A percentile compares a stretch with the other conserved stretches of the same genome.
These are phyloP conservation scores for Eugenia klotzschiana DNA, from an alignment of 441 rosid genomes.

Conservation along the genomic window DNA sequence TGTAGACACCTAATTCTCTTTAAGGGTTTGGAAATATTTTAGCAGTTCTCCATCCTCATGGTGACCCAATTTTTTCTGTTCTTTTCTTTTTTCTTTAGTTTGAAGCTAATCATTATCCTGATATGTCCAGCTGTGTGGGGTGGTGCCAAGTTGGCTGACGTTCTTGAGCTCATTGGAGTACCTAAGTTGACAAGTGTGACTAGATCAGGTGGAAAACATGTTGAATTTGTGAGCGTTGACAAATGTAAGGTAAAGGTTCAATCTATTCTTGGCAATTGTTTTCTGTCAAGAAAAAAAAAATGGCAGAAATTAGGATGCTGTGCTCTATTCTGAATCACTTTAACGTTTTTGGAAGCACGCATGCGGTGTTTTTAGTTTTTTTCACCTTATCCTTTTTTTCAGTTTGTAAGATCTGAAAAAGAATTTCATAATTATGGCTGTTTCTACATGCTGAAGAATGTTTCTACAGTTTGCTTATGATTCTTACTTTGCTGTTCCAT, in stretches of 20 bases:
- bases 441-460: not conserved
- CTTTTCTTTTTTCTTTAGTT: not conserved
- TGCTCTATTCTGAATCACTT: not conserved
- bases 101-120: not conserved
- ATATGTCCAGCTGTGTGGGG: slow-evolving; percentile 63
- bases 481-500: not conserved
- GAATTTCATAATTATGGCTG: not conserved
- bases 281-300: not conserved
- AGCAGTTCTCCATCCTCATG: not conserved
- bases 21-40: not conserved
- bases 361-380: not conserved
- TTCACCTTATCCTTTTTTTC: not conserved
- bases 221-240: slow-evolving; percentile 91
- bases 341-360: not conserved
- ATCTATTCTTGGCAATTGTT: not conserved
- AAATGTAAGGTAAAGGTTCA: slow-evolving; percentile 58
- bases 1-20: not conserved
- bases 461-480: not conserved
- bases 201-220: slow-evolving; percentile 62
- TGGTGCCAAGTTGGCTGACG: slow-evolving; percentile 76
- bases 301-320: not conserved
- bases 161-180: slow-evolving; percentile 77
- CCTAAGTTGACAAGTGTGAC: slow-evolving; percentile 43
- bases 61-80: not conserved
- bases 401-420: not conserved